Evolutionary conservation across 2,329 filamentous ascomycete genomes (phyloP).

Genomic region (Colletotrichum spinosum): DNA sequence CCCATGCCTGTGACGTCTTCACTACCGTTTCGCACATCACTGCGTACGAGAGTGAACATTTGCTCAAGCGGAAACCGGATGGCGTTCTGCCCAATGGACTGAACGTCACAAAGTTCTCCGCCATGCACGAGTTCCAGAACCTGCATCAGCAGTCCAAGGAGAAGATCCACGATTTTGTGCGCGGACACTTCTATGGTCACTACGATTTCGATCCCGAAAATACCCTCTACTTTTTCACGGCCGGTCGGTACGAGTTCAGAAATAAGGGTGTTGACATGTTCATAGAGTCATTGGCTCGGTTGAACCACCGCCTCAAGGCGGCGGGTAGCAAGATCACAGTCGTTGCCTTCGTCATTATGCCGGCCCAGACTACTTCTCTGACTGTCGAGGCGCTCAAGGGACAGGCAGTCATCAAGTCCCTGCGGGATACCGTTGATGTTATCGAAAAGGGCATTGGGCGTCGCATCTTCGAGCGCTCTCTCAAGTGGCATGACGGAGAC

Average conservation of each 20-base stretch:
- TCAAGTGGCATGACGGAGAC: conserved; percentile 96
- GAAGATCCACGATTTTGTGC: conserved; percentile 98
- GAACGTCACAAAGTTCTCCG: conserved; percentile 98
- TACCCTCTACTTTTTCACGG: conserved; percentile 97
- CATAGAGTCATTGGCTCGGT: conserved; percentile 91
- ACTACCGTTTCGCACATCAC: conserved; percentile 99
- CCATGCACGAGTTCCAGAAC: conserved; percentile 99
- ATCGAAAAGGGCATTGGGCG: conserved; percentile 94
- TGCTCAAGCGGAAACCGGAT: conserved; percentile 97
- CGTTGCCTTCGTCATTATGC: conserved; percentile 99
- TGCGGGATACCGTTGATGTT: conserved; percentile 91
- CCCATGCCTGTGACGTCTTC: conserved; percentile 95
- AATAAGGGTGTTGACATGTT: conserved; percentile 99
- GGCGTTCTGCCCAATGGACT: conserved; percentile 96
- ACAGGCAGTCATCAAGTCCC: conserved; percentile 96
- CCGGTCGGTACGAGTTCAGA: conserved; percentile 95
- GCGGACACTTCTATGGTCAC: conserved; percentile 98
- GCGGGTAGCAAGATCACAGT: conserved; percentile 91
- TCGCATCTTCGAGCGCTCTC: conserved; percentile 92
- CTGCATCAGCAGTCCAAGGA: conserved; percentile 96
- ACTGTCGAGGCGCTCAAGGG: conserved; percentile 97
- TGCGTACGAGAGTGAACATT: conserved; percentile 96
- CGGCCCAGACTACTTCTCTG: conserved; percentile 92
- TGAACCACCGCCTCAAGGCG: conserved; percentile 92
- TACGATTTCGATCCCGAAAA: conserved; percentile 98